Percentiles rank a stretch among this genome's conserved stretches.
Evolutionary conservation across 225 moss, liverwort and hornwort genomes (phyloP).

Genomic region (Straminergon stramineum): DNA sequence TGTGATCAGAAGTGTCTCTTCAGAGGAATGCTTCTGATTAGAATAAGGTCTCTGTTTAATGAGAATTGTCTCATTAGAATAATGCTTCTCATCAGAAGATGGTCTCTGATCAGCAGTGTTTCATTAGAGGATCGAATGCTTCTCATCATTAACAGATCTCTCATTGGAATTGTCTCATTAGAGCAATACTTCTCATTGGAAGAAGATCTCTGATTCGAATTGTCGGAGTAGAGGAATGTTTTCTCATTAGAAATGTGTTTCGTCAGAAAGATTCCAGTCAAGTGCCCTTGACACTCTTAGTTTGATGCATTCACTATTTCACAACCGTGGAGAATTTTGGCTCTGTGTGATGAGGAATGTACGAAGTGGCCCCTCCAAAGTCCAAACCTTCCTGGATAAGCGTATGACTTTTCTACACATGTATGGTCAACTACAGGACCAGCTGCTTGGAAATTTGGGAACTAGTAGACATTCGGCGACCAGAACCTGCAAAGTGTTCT

Average conservation of each 20-base stretch:
- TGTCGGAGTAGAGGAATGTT: not conserved
- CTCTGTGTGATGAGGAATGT: not conserved
- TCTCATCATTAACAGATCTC: not conserved
- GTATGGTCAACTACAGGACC: not conserved
- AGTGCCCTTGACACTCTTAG: not conserved
- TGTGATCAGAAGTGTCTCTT: not conserved
- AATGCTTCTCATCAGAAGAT: not conserved
- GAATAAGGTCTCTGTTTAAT: not conserved
- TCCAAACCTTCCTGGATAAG: no score
- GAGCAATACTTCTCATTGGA: not conserved
- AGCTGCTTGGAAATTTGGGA: not conserved
- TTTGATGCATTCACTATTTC: not conserved
- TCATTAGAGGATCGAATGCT: not conserved
- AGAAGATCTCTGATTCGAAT: not conserved
- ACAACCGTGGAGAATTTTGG: not conserved
- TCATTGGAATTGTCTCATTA: not conserved
- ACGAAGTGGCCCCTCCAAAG: not conserved
- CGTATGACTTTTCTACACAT: not conserved
- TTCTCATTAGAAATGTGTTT: no score
- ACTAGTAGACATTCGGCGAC: no score
- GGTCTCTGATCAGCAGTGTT: not conserved
- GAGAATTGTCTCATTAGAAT: not conserved
- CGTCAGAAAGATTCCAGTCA: not conserved
- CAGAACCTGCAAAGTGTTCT: not conserved
- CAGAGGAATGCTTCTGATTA: not conserved